These are phyloP conservation scores for Acidomyces sp. DNA, from an alignment of 495 filamentous ascomycete species.

Conservation along the genomic window DNA sequence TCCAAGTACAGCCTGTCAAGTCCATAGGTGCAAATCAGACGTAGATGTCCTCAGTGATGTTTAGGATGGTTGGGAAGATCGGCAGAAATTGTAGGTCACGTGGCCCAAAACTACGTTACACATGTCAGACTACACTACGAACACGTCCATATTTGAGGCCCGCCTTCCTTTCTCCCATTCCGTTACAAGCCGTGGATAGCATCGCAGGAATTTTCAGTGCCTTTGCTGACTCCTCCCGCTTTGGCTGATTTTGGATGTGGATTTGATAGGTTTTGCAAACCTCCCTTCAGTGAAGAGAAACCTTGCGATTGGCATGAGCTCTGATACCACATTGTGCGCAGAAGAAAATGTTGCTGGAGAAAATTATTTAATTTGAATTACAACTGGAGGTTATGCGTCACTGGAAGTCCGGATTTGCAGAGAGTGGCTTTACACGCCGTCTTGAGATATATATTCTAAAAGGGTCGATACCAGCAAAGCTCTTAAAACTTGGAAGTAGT, in stretches of 20 bases:
- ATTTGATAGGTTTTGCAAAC: constrained; percentile 25
- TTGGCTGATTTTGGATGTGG: constrained; percentile 11
- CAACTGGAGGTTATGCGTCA: constrained; percentile 30
- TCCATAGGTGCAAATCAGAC: too few relatives aligned
- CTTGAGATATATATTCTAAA: constrained; percentile 6
- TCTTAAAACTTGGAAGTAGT: neutral
- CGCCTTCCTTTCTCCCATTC: constrained; percentile 23
- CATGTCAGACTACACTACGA: too few relatives aligned
- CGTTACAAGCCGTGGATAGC: constrained; percentile 24
- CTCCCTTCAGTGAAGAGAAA: constrained; percentile 26
- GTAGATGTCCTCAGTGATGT: too few relatives aligned
- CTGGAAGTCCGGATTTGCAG: constrained; percentile 27
- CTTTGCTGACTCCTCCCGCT: neutral
- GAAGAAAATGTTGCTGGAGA: constrained; percentile 21
- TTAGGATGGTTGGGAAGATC: too few relatives aligned
- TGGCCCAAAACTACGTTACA: too few relatives aligned
- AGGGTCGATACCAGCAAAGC: neutral
- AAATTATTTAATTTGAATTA: constrained; percentile 29
- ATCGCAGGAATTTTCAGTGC: constrained; percentile 21
- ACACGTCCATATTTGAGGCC: too few relatives aligned
- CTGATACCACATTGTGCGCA: constrained; percentile 27
- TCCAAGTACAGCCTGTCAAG: too few relatives aligned
- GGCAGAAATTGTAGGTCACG: too few relatives aligned
- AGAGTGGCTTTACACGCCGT: constrained; percentile 16
- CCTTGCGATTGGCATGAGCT: constrained; percentile 26